Base-by-base conservation (phyloP, 305 asterid genomes). In the Fraxinus paxiana region DNA sequence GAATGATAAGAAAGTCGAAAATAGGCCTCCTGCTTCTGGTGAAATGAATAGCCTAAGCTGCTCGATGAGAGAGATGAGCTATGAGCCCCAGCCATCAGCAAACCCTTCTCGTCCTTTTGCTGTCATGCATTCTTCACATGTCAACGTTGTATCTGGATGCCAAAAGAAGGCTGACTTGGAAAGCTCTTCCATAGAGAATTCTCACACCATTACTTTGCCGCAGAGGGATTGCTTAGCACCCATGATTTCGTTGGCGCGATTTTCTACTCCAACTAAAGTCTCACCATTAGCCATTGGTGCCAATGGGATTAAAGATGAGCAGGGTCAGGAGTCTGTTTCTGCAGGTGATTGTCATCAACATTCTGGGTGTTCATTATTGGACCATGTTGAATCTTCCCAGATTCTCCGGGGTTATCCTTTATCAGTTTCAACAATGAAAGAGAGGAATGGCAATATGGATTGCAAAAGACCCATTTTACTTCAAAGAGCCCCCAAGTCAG, bases 361-460 rank as follows among this genome's bases (percentile, higher is more conserved):
- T 59, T 77, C 88, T 8, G 82, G 88, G 22, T 54, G 74, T 81
- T 86, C 90, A 38, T 79, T 30, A 76, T 56, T 85, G 56, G 88
- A 85, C 82, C 84, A 79, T 71, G 85, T 86, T 43, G 93, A 85
- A 9, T 82, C 90, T 70, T 41, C 92, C 74, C 91, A 84, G 82
- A 83, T 92, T 79, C 92, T 88, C 81, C 80, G 85, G 81, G 91
- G 92, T 33, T 92, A 89, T 80, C 91, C 95, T 2, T 79, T 89
- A 76, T 84, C 94, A 3, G 89, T 84, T 80, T 86, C 90, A 12
- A 84, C 80, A 34, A 76, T 82, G 82, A 86, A 81, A 81, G 90
- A 83, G 78, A 81, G 78, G 67, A 88, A 84, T 77, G 90, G 90
- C 46, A 89, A 83, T 80, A 75, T 75, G 80, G 84, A 84, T 77